Conservation (phyloP, 169 alveolate genomes). For the Eimeria sp. region DNA sequence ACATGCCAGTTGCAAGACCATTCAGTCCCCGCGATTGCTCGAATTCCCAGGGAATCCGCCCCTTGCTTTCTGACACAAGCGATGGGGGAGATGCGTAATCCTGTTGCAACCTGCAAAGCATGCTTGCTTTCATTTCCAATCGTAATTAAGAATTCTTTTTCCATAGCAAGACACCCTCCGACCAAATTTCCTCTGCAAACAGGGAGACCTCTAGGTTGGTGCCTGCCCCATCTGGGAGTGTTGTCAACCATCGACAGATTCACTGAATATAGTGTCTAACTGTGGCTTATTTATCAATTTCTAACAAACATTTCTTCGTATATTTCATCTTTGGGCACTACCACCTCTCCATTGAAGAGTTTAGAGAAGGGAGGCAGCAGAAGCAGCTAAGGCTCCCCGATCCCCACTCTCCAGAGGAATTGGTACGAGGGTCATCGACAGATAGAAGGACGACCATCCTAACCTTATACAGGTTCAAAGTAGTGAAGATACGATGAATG, state of each 20-base stretch:
- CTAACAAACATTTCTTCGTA: neutral
- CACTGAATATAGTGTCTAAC: neutral
- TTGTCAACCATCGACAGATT: neutral
- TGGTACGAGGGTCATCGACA: neutral
- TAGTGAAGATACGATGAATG: neutral
- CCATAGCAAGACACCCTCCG: neutral
- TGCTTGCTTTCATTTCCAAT: neutral
- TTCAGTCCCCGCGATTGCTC: slow-evolving; percentile 11
- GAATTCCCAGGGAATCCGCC: neutral
- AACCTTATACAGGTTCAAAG: neutral
- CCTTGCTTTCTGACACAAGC: neutral
- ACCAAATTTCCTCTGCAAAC: neutral
- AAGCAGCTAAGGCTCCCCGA: neutral
- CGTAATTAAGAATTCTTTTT: neutral
- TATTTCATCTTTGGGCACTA: neutral
- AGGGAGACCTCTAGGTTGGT: neutral
- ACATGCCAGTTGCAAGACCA: neutral
- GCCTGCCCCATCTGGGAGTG: neutral
- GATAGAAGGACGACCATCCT: neutral
- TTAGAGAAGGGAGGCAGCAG: neutral
- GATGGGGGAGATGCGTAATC: neutral
- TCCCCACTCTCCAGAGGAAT: neutral
- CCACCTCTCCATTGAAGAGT: neutral
- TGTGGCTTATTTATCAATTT: neutral
- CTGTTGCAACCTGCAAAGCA: neutral